Percentiles rank a stretch among this genome's conserved stretches.
phyloP scores from a whole-genome alignment of 176 grass and related monocot species.

The Cymbopogon citratus region DNA sequence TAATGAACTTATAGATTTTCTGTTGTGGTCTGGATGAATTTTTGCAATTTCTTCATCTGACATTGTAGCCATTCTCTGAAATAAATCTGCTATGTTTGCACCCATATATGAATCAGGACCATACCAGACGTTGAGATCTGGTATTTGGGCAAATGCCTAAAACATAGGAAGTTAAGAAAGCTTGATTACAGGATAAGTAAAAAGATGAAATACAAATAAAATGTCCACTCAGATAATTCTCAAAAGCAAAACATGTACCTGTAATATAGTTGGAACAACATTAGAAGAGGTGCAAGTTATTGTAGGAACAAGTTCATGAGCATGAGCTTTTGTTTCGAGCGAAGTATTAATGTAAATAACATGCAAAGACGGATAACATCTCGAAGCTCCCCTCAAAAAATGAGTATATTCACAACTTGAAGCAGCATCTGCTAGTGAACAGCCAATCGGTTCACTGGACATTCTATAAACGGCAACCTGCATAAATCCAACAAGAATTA shows the following conservation, averaged over 20 bases:
- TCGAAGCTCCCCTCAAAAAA: conserved; percentile 68
- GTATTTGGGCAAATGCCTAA: conserved; percentile 91
- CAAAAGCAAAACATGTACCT: conserved; percentile 42
- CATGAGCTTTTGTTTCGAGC: conserved; percentile 86
- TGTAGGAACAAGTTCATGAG: conserved; percentile 92
- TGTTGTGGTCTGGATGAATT: conserved; percentile 80
- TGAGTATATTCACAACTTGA: conserved; percentile 76
- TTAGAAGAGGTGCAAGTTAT: conserved; percentile 99
- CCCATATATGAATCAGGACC: conserved; percentile 99
- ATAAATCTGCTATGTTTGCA: conserved; percentile 87
- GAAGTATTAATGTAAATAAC: conserved; percentile 99
- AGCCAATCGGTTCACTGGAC: conserved; percentile 89
- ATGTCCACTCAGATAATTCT: conserved; percentile 4
- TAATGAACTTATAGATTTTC: conserved; percentile 61
- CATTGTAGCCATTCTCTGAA: conserved; percentile 82
- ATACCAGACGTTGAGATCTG: conserved; percentile 86
- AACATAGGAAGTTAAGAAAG: conserved; percentile 1
- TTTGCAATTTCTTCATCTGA: conserved; percentile 86
- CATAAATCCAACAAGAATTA: conserved; percentile 18
- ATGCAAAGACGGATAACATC: conserved; percentile 75
- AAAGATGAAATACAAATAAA: conserved; percentile 7
- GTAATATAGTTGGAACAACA: conserved; percentile 93
- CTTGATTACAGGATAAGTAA: conserved; percentile 12
- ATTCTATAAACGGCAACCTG: conserved; percentile 98
- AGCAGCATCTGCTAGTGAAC: conserved; percentile 93